Evolutionary conservation across 306 rosid species (phyloP).

Genomic region (Mimosa pudica): DNA sequence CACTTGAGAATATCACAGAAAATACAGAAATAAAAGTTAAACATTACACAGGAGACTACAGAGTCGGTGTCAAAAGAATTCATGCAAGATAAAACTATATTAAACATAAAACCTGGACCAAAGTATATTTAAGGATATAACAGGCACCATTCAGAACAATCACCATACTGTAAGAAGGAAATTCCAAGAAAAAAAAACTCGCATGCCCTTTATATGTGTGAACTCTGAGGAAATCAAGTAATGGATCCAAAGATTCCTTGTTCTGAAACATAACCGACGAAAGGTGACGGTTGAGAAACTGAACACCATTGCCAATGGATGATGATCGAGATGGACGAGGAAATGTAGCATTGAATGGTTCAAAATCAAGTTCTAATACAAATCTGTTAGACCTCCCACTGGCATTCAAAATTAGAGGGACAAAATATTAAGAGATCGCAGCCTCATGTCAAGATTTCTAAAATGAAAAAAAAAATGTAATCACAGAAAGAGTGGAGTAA

Average conservation of each 20-base stretch:
- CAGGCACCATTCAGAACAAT: conserved; percentile 12
- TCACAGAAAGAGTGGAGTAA: conserved; percentile 11
- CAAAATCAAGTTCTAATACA: conserved; percentile 86
- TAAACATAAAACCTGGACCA: neutral
- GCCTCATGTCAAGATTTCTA: neutral
- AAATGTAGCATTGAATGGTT: conserved; percentile 86
- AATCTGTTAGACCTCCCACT: conserved; percentile 47
- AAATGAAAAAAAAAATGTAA: neutral
- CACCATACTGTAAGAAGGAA: conserved; percentile 16
- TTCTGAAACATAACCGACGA: conserved; percentile 87
- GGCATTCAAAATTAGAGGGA: conserved; percentile 7
- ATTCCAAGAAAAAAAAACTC: conserved; percentile 41
- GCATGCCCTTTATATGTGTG: conserved; percentile 83
- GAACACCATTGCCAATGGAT: conserved; percentile 97
- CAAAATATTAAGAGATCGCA: conserved; percentile 4
- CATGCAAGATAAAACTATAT: neutral
- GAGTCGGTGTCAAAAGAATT: neutral
- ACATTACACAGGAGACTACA: neutral
- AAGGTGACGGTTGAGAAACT: conserved; percentile 95
- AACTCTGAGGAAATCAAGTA: conserved; percentile 87
- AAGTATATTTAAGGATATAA: neutral
- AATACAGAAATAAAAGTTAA: neutral
- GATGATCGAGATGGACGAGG: conserved; percentile 91
- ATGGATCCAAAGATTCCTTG: conserved; percentile 84
- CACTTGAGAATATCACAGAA: conserved; percentile 4